Conservation (phyloP, 2,329 filamentous ascomycete genomes). For the Alternaria ventricosa region DNA sequence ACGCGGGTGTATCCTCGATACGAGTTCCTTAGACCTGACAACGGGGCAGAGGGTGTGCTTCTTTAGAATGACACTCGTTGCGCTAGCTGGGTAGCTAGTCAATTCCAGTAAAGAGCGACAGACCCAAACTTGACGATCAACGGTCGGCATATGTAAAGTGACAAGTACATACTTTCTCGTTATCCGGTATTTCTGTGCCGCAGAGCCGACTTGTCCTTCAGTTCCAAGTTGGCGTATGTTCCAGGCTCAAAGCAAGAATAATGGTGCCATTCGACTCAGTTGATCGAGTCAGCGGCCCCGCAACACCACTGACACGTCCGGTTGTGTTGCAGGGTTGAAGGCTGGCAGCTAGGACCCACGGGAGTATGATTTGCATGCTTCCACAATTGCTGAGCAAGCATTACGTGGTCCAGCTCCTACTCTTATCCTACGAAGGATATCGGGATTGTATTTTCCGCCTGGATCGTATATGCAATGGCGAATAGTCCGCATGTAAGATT, state of each 20-base stretch:
- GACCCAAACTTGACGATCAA: not conserved
- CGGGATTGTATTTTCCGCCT: not conserved
- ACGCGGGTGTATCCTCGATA: not conserved
- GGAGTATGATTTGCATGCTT: not conserved
- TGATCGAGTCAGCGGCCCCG: conserved; percentile 9
- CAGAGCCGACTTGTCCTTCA: not conserved
- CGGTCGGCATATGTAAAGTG: not conserved
- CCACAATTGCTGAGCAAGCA: not conserved
- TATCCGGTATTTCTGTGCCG: conserved; percentile 1
- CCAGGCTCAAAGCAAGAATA: conserved; percentile 2
- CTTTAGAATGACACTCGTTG: not conserved
- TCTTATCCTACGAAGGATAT: not conserved
- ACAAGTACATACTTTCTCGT: not conserved
- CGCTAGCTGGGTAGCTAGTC: not conserved
- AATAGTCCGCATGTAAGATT: not conserved
- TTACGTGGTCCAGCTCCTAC: not conserved
- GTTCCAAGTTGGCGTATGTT: not conserved
- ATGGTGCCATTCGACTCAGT: not conserved
- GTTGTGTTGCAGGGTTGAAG: conserved; percentile 6
- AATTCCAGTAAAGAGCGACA: conserved; percentile 1
- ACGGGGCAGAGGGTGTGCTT: not conserved
- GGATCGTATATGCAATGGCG: not conserved
- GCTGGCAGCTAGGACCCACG: not conserved
- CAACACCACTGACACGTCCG: conserved; percentile 3
- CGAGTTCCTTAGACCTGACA: not conserved